Evolutionary conservation across 345 rosid genomes (phyloP), one percentile per base, ranked within the genome.

Genomic region (Raphanus raphanistrum): DNA sequence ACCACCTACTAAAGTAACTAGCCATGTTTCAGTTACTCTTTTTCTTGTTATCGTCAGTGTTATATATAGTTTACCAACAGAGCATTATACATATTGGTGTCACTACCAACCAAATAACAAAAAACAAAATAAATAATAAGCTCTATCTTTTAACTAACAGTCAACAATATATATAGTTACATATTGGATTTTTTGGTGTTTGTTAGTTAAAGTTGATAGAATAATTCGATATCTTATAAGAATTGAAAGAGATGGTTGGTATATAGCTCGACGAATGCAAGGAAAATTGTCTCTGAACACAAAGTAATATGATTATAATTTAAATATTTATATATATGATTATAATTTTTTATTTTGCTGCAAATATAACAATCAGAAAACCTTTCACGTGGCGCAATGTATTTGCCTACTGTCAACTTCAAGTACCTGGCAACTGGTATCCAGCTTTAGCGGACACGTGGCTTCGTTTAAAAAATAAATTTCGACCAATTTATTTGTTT

Each of bases 351-450:
- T 3, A 29, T 21, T 73, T 50, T 35, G 63, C n/a, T 26, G 48
- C 25, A 4, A 8, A 11, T 7, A 50, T 48, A 11, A 68, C n/a
- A 76, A 69, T 76, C 10, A 50, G 54, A 48, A 48, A n/a, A 48
- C 52, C 29, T 68, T 79, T 70, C 68, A 74, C 82, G 82, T 79
- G 82, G 82, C 82, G 67, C 68, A 63, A 68, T 63, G 71, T 68
- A 74, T 68, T 62, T 73, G 82, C 82, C 76, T 70, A 70, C 71
- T 69, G 79, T 79, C 82, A 68, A 79, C 66, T 79, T 79, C 79
- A 79, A 28, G 29, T 29, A 74, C 75, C 66, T 73, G 79, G 66
- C 82, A 79, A 79, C 66, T 68, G 66, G 52, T 61, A 29, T 63
- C 54, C 50, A 55, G 63, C 63, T 55, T 55, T 32, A 63, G 38